These are phyloP conservation scores for Syncephalastrum sp. DNA, from an alignment of 371 early-diverging fungal species.

Conservation along the genomic window DNA sequence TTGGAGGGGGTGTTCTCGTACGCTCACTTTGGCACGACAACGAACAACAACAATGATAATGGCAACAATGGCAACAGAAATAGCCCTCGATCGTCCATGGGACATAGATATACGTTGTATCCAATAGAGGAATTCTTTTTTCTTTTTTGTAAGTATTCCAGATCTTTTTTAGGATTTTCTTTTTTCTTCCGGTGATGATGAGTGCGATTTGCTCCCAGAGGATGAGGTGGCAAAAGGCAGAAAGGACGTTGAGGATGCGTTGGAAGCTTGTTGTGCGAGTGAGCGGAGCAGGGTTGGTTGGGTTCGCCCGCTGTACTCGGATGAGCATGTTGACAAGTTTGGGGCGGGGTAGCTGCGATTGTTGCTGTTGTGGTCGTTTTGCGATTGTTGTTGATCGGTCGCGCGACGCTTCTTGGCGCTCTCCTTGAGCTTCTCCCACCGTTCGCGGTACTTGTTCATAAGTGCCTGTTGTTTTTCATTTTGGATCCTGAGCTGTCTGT, in stretches of 20 bases:
- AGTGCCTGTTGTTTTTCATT: constrained; percentile 53
- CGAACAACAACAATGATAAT: no score
- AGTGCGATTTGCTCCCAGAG: background rate
- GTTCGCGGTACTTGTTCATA: constrained; percentile 76
- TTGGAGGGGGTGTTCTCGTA: no score
- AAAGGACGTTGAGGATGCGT: background rate
- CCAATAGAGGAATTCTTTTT: no score
- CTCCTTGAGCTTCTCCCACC: constrained; percentile 90
- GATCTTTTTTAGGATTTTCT: no score
- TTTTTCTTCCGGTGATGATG: no score
- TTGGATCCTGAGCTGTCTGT: constrained; percentile 45
- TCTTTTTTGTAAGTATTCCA: no score
- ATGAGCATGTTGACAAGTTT: constrained; percentile 3
- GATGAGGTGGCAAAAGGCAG: background rate
- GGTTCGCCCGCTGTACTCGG: constrained; percentile 6
- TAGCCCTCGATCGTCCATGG: no score
- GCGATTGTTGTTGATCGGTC: constrained; percentile 15
- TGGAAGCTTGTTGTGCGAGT: constrained; percentile 21
- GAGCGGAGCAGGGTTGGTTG: constrained; percentile 20
- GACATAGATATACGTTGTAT: no score
- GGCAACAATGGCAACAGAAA: no score
- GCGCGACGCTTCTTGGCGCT: constrained; percentile 70
- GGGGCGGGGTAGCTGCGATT: constrained; percentile 1
- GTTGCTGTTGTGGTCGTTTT: constrained; percentile 2
- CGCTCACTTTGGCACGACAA: no score